Evolutionary conservation across 2,329 filamentous ascomycete genomes (phyloP), one percentile per base, ranked within the genome.

Genomic region (Byssoonygena ceratinophila): DNA sequence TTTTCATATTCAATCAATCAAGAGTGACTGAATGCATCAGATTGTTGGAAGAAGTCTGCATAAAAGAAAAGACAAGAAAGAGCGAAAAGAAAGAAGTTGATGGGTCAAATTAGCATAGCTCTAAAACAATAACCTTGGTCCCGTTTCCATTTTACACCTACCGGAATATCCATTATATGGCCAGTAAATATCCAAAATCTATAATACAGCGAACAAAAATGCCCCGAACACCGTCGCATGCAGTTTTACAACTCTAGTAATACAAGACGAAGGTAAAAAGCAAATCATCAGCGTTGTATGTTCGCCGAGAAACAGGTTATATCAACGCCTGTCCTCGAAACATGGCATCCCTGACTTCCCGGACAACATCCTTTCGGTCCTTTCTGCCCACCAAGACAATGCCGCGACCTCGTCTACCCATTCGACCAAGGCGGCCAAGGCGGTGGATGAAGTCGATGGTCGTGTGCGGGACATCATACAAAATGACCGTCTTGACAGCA

Each of bases 361-460:
- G 82, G 31, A 97, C 89, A 27, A 97, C 80, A 68, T 97, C 91
- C 64, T 85, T 86, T 50, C 92, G 76, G 67, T 97, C 92, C 57
- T 89, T 80, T 67, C 86, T 91, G 56, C 90, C 91, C 1, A 96
- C 87, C 32, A 98, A 73, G 25, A 97, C 90, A 58, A 97, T 83
- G 18, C 89, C 92, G 52, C 90, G 78, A 14, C 92, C 92, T 66
- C 92, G 79, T 56, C 89, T 80, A 2, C 89, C 89, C 88, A 97
- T 97, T 31, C 92, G 80, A 0, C 92, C 92, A 1, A 92, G 88
- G 53, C 92, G 80, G 14, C 92, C 92, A 3, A 97, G 80, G 14
- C 94, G 84, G 69, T 98, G 94, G 63, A 98, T 96, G 63, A 98
- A 98, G 68, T 98, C 94, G 55, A 98, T 94, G 0, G 89, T 94